Evolutionary conservation across 768 basidiomycete species (phyloP).

Genomic region (Xerocomellus intermedius): DNA sequence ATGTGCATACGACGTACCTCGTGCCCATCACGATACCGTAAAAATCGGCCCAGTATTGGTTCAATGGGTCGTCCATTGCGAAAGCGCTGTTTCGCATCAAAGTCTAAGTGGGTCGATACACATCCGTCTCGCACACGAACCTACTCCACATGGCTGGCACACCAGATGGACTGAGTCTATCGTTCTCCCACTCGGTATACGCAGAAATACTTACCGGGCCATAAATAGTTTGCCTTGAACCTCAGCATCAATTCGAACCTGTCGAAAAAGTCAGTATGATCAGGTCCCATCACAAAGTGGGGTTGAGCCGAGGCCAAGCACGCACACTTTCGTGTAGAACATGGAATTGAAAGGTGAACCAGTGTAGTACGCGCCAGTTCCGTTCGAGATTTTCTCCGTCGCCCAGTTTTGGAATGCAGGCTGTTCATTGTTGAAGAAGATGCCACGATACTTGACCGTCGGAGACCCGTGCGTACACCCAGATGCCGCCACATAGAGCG

Average conservation of each 20-base stretch:
- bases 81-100: conserved; percentile 37
- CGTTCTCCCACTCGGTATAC: background rate
- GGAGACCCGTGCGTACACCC: conserved; percentile 22
- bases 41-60: conserved; percentile 60
- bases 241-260: background rate
- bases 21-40: conserved; percentile 64
- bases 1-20: conserved; percentile 31
- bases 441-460: conserved; percentile 67
- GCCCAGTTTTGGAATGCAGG: background rate
- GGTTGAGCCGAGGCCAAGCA: background rate
- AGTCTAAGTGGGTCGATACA: background rate
- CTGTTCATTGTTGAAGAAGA: background rate
- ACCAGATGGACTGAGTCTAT: background rate
- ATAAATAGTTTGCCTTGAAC: background rate
- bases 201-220: conserved; percentile 17
- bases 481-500: background rate
- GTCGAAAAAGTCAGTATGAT: background rate
- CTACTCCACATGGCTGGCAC: conserved; percentile 21
- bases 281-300: background rate
- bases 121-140: background rate
- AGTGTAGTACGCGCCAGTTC: background rate
- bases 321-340: background rate
- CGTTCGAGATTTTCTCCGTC: background rate
- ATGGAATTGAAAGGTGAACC: background rate
- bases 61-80: conserved; percentile 51